Conservation (phyloP, 305 asterid species). For the Lippia alba region DNA sequence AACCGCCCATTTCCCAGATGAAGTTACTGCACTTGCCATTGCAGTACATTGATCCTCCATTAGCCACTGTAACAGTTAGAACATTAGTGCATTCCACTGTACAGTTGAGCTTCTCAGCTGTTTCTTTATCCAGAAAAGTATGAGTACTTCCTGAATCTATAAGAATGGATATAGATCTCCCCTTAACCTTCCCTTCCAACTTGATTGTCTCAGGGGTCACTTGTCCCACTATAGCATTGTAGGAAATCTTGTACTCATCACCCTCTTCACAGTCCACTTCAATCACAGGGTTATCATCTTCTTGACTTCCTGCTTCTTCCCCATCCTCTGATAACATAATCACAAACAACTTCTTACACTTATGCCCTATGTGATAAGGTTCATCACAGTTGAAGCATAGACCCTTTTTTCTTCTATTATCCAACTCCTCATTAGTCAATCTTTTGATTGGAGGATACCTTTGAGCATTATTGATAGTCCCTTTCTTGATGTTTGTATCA, state of each 20-base stretch:
- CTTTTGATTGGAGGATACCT: neutral
- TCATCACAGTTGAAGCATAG: neutral
- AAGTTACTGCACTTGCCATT: neutral
- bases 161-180: neutral
- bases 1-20: neutral
- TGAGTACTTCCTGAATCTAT: neutral
- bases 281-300: no score
- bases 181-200: neutral
- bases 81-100: neutral
- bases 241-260: neutral
- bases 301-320: no score
- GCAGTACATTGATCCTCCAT: neutral
- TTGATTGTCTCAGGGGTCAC: neutral
- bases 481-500: no score
- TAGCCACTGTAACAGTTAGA: neutral
- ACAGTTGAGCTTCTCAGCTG: neutral
- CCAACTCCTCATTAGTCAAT: neutral
- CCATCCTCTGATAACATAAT: no score
- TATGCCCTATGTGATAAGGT: neutral
- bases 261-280: neutral
- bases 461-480: no score
- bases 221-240: neutral
- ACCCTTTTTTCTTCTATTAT: neutral
- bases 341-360: neutral
- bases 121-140: neutral